Percentiles rank a stretch among this genome's conserved stretches.
Conservation (phyloP, 257 asterid genomes). For the Solanum phureja region DNA sequence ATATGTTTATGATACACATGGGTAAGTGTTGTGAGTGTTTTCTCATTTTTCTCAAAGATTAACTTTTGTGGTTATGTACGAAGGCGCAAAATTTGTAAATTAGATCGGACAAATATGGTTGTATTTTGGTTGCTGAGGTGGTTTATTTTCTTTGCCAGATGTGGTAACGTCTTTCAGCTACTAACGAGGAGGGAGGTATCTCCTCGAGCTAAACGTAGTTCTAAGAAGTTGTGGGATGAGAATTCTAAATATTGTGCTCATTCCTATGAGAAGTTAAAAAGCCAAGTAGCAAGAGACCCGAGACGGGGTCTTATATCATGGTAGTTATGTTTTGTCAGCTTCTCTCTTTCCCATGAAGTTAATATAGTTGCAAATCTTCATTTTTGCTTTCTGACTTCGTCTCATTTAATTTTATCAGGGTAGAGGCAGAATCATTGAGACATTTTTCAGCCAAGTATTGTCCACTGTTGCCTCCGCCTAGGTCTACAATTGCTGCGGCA, state of each 20-base stretch:
- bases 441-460: slow-evolving; percentile 82
- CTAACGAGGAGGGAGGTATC: slow-evolving; percentile 80
- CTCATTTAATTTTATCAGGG: slow-evolving; percentile 40
- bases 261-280: slow-evolving; percentile 33
- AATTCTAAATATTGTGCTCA: slow-evolving; percentile 29
- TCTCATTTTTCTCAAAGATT: neutral
- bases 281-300: slow-evolving; percentile 58
- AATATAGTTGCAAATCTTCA: neutral
- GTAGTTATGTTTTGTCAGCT: slow-evolving; percentile 19
- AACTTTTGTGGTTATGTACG: neutral
- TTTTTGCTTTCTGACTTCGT: neutral
- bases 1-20: neutral
- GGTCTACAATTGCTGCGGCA: slow-evolving; percentile 97
- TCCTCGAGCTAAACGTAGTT: slow-evolving; percentile 59
- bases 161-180: slow-evolving; percentile 59
- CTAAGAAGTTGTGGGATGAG: slow-evolving; percentile 65
- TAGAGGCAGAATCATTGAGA: slow-evolving; percentile 74
- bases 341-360: neutral
- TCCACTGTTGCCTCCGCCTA: slow-evolving; percentile 84
- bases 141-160: slow-evolving; percentile 19
- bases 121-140: slow-evolving; percentile 1
- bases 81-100: neutral
- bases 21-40: neutral
- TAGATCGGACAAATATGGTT: neutral
- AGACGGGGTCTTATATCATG: slow-evolving; percentile 83